Base-by-base conservation (phyloP, 106 monocot species). In the Acanthochlamys bracteata region DNA sequence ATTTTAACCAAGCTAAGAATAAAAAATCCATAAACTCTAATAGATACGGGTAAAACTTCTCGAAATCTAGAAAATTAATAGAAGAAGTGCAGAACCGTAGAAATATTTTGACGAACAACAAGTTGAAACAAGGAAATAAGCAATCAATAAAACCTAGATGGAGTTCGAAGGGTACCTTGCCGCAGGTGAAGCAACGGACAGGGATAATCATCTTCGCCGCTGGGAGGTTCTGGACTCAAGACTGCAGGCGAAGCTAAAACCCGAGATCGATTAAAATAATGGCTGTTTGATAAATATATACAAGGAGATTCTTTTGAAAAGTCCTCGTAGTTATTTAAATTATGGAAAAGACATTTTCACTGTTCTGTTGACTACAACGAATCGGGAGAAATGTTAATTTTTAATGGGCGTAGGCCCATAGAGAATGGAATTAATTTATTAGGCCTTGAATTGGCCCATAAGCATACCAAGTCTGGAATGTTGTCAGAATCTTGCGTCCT, bases 111-210 rank as follows among this genome's bases (percentile, higher is more conserved):
- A 49, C 12, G n/a, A n/a, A n/a, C n/a, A n/a, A 49, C 2, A 49
- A 14, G 9, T 12, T 49, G 2, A 49, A 49, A 14, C 49, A 17
- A 49, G 2, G 15, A 14, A 12, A 2, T 2, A 49, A 49, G 17
- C 12, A 49, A 49, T 1, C 12, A 12, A 7, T 13, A 9, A 45
- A 45, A 13, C 13, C 43, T 14, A 49, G 49, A 4, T 14, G 17
- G 49, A 49, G 10, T 10, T 33, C 33, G 33, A 33, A 33, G 49
- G 12, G 9, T 6, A 81, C 86, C 76, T 86, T 86, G 20, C 86
- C 86, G 51, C 86, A 86, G 66, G 86, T 86, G 79, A 82, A 86
- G 68, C 86, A 86, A n/a, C 86, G 82, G 20, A 86, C 86, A 13
- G 86, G 86, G 74, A 86, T 86, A 65, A 86, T 86, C 86, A 86